Conservation (phyloP, 306 rosid genomes). For the Senna tora region DNA sequence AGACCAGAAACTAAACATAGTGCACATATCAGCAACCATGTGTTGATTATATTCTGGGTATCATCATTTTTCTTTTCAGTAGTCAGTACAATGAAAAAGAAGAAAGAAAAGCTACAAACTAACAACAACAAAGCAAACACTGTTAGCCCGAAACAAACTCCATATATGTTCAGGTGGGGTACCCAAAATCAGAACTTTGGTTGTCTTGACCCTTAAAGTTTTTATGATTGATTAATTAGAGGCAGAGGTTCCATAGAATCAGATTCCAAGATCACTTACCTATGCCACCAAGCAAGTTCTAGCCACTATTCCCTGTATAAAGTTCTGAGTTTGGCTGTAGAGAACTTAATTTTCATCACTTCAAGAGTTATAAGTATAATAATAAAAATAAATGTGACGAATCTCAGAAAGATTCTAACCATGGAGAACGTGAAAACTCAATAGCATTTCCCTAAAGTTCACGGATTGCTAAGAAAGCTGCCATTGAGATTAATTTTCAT, state of each 20-base stretch:
- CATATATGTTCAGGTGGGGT: conserved; percentile 15
- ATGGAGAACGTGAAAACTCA: no score
- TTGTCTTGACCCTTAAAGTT: conserved; percentile 13
- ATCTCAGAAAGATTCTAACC: no score
- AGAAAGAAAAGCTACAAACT: conserved; percentile 9
- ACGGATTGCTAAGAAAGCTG: background rate
- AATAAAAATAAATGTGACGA: no score
- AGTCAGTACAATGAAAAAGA: conserved; percentile 33
- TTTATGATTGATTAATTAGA: conserved; percentile 38
- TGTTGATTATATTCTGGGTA: conserved; percentile 15
- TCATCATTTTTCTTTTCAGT: conserved; percentile 37
- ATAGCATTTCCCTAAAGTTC: no score
- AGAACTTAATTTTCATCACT: no score
- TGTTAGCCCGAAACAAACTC: conserved; percentile 20
- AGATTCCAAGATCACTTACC: conserved; percentile 42
- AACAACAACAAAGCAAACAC: background rate
- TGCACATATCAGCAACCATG: conserved; percentile 5
- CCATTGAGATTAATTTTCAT: background rate
- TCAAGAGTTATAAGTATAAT: no score
- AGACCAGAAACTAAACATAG: background rate
- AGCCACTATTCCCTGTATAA: conserved; percentile 23
- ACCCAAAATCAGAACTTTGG: conserved; percentile 17
- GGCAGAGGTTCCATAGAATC: conserved; percentile 38
- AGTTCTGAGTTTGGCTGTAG: background rate
- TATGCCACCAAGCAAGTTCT: conserved; percentile 38